These are phyloP conservation scores for Rhodosporidiobolus sp. DNA, from an alignment of 768 basidiomycete species.

Conservation along the genomic window DNA sequence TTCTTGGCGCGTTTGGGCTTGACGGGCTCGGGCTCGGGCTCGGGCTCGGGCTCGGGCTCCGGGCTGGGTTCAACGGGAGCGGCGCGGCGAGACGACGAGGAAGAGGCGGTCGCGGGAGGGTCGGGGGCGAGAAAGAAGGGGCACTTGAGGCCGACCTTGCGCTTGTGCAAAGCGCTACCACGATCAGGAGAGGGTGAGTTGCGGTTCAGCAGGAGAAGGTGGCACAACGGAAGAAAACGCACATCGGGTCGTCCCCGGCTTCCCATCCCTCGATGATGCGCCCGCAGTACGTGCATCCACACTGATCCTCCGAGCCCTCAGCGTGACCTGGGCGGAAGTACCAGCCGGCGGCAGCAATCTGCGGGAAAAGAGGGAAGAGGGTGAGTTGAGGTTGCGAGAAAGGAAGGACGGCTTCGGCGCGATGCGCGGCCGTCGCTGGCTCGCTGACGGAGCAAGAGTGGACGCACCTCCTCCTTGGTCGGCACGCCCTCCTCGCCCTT, in stretches of 20 bases:
- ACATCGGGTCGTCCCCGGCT: constrained; percentile 31
- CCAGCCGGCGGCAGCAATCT: constrained; percentile 33
- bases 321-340: constrained; percentile 8
- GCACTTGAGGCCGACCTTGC: constrained; percentile 27
- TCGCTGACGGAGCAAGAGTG: neutral
- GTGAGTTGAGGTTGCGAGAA: too few relatives aligned
- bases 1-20: constrained; percentile 23
- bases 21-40: neutral
- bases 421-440: neutral
- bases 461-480: constrained; percentile 24
- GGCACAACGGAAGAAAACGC: neutral
- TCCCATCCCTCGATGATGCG: constrained; percentile 28
- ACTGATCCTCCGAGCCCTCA: constrained; percentile 7
- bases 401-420: too few relatives aligned
- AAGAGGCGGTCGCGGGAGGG: neutral
- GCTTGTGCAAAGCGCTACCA: constrained; percentile 12
- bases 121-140: constrained; percentile 34
- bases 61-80: neutral
- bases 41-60: neutral
- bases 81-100: neutral
- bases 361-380: neutral
- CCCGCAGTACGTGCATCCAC: constrained; percentile 21
- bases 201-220: neutral
- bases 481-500: constrained; percentile 19
- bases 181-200: neutral